phyloP scores from a whole-genome alignment of 2,329 filamentous ascomycete species.

The Tothia fuscella region DNA sequence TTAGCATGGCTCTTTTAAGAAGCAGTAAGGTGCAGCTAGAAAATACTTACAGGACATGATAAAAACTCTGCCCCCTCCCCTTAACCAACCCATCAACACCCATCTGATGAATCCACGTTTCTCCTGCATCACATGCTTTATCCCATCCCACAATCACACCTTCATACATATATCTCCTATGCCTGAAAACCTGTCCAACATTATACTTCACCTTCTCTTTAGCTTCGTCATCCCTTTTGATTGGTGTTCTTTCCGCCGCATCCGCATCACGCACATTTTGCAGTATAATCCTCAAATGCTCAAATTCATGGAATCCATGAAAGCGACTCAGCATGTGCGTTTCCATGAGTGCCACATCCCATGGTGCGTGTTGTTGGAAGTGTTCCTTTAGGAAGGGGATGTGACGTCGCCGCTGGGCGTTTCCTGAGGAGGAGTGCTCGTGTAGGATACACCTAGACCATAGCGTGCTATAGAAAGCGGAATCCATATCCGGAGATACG shows the following conservation, averaged over 20 bases:
- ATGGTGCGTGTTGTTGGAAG: conserved; percentile 53
- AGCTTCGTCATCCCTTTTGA: conserved; percentile 12
- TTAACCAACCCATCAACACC: conserved; percentile 50
- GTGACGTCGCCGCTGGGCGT: conserved; percentile 40
- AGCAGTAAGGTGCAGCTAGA: conserved; percentile 10
- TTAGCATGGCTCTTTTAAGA: conserved; percentile 10
- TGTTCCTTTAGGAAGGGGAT: conserved; percentile 53
- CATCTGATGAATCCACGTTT: conserved; percentile 53
- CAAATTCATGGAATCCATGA: conserved; percentile 38
- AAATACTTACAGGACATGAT: conserved; percentile 68
- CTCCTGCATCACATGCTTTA: conserved; percentile 43
- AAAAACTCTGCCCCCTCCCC: conserved; percentile 56
- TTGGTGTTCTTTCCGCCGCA: conserved; percentile 25
- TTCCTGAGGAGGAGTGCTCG: conserved; percentile 30
- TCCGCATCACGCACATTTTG: conserved; percentile 46
- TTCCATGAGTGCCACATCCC: conserved; percentile 61
- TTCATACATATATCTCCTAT: conserved; percentile 66
- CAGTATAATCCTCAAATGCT: conserved; percentile 41
- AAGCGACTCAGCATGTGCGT: conserved; percentile 52
- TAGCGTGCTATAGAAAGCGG: conserved; percentile 58
- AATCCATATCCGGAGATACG: conserved; percentile 36
- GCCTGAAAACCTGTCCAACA: conserved; percentile 75
- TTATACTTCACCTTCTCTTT: conserved; percentile 45
- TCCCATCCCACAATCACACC: conserved; percentile 88
- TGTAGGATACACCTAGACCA: conserved; percentile 49